Base-by-base conservation (phyloP, 768 basidiomycete species). In the Steccherinum ochraceum region DNA sequence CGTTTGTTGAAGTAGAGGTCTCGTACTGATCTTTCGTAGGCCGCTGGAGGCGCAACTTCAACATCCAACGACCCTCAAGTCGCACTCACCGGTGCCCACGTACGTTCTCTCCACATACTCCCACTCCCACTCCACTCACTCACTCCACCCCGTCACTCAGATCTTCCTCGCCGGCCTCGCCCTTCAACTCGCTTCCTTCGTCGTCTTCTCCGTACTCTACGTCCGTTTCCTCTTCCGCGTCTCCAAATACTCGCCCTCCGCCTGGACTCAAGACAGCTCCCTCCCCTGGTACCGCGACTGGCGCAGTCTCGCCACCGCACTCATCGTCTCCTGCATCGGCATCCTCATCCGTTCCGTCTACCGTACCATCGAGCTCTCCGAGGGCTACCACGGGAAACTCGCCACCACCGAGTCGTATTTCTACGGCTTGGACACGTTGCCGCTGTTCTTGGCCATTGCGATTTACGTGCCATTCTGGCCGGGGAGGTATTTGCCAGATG, bases 311-410 rank as follows among this genome's bases (percentile, higher is more conserved):
- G 74, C 73, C 18, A 63, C 49, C 4, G 76, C 75, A 2, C 58
- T 85, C 49, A 52, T 67, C 11, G 43, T 83, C 45, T 83, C 81
- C 58, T 83, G 80, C 50, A 55, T 79, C 21, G 80, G 83, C 7
- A 82, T 87, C 52, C 61, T 85, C 52, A 73, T 85, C 55, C 85
- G 86, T 50, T 86, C 81, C 35, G 64, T 73, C 1, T 89, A 80
- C 68, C 75, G 78, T 53, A 59, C 64, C 40, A 58, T 64, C 16
- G 86, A 89, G 56, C 71, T 80, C 24, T 76, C 79, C 2, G 68
- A 85, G 63, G 87, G 87, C n/a, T 86, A 69, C 62, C 52, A 64
- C 20, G 83, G 83, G 2, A 67, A 69, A 30, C 72, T 88, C 18
- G 73, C 78, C 4, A 80, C 73, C 2, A 75, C 74, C 3, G 84